phyloP scores from a whole-genome alignment of 1,139 yeast genomes.

The Protomyces lactucae-debilis region DNA sequence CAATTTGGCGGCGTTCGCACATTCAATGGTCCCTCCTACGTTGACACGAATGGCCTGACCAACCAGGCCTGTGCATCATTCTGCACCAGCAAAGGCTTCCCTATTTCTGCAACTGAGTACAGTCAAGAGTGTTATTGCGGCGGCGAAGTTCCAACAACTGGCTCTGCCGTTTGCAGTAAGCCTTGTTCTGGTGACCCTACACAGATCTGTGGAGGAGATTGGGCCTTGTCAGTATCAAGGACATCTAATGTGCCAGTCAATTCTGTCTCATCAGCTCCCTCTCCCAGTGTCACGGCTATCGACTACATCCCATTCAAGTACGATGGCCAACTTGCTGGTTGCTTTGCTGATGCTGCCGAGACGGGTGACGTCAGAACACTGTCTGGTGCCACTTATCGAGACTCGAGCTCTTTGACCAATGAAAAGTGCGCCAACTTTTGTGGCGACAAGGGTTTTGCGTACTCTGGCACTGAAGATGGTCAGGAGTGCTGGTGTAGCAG shows the following conservation, averaged over 20 bases:
- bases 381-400: constrained; percentile 2
- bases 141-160: constrained; percentile 2
- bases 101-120: constrained; percentile 17
- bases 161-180: constrained; percentile 2
- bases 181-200: constrained; percentile 9
- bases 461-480: constrained; percentile 19
- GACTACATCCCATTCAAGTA: neutral
- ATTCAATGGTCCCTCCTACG: neutral
- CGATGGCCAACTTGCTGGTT: neutral
- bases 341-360: neutral
- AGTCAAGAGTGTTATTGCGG: constrained; percentile 14
- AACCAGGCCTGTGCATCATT: constrained; percentile 14
- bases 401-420: constrained; percentile 9
- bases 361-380: neutral
- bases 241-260: neutral
- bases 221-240: neutral
- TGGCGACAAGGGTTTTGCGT: neutral
- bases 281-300: neutral
- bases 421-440: constrained; percentile 13
- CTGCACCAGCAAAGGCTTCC: constrained; percentile 10
- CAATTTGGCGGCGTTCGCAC: no score
- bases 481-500: constrained; percentile 16
- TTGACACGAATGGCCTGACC: constrained; percentile 10
- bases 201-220: constrained; percentile 18
- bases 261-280: neutral